Evolutionary conservation across 1,139 yeast genomes (phyloP), one percentile per base, ranked within the genome.

Genomic region (Candida tetrigidarum): DNA sequence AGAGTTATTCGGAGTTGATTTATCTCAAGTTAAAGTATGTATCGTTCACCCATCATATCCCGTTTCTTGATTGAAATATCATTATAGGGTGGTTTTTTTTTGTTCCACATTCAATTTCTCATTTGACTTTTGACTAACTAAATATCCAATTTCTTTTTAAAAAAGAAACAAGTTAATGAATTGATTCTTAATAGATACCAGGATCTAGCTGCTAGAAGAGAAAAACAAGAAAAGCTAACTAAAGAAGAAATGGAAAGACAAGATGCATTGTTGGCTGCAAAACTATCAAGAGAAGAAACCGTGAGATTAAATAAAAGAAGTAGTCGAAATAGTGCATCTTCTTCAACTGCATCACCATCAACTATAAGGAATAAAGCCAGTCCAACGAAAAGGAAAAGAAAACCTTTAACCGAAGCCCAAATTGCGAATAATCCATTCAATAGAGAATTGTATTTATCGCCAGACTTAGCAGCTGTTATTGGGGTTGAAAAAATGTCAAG

Each of bases 141-240:
- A 28, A 3, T 18, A 15, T 16, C 9, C 5, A n/a, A 12, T 28
- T 28, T 15, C 27, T 25, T 7, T n/a, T n/a, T n/a, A n/a, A n/a
- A n/a, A 2, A 50, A 83, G 75, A 78, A 80, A 53, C 76, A 68
- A 25, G 71, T 87, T 40, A 86, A 85, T 53, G 81, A 78, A 4
- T 56, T 84, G 29, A 85, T 88, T 33, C 64, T 86, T 52, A 76
- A 73, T 15, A 64, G 95, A 47, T 86, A 83, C 58, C 74, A 83
- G 49, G 65, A 65, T 39, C 58, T 82, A 43, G 64, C 64, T 32
- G 81, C 76, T 9, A 63, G 63, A 41, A 52, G 69, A 45, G 67
- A 64, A 8, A 55, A 59, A 23, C 72, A 70, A 43, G 63, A 54
- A 12, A 56, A 56, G 29, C 57, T 64, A 50, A 56, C 65, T 43